Evolutionary conservation across 306 rosid genomes (phyloP).

Genomic region (Vigna angularis): DNA sequence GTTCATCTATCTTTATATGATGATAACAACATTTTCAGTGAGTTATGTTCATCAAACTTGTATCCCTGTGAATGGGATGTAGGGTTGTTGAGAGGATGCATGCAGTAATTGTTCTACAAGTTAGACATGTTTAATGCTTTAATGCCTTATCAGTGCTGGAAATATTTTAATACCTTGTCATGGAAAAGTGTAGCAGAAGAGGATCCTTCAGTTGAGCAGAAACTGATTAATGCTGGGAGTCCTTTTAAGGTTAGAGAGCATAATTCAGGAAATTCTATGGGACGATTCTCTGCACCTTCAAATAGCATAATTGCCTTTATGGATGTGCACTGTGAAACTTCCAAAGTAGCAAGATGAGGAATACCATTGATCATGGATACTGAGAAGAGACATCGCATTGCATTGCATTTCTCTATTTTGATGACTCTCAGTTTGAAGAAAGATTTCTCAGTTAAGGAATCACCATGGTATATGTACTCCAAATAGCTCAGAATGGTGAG

Average conservation of each 20-base stretch:
- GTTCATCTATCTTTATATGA: background rate
- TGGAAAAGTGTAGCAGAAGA: background rate
- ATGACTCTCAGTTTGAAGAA: conserved; percentile 2
- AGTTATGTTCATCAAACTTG: background rate
- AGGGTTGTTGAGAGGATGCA: background rate
- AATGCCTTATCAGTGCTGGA: background rate
- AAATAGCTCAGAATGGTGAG: background rate
- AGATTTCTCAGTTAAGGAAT: background rate
- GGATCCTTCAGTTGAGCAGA: background rate
- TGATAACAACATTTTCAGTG: background rate
- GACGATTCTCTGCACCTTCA: background rate
- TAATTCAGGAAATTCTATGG: background rate
- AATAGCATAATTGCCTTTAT: background rate
- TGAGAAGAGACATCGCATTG: background rate
- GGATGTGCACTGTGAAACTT: background rate
- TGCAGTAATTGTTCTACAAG: background rate
- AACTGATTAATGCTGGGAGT: conserved; percentile 10
- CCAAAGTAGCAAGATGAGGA: background rate
- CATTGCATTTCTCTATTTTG: background rate
- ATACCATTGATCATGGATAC: background rate
- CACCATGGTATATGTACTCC: background rate
- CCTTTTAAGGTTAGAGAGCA: background rate
- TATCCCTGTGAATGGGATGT: background rate
- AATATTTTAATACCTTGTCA: background rate
- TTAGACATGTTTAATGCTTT: background rate